Percentiles rank a stretch among this genome's conserved stretches.
phyloP scores from a whole-genome alignment of 2,329 filamentous ascomycete genomes.

The Apiospora saccharicola region DNA sequence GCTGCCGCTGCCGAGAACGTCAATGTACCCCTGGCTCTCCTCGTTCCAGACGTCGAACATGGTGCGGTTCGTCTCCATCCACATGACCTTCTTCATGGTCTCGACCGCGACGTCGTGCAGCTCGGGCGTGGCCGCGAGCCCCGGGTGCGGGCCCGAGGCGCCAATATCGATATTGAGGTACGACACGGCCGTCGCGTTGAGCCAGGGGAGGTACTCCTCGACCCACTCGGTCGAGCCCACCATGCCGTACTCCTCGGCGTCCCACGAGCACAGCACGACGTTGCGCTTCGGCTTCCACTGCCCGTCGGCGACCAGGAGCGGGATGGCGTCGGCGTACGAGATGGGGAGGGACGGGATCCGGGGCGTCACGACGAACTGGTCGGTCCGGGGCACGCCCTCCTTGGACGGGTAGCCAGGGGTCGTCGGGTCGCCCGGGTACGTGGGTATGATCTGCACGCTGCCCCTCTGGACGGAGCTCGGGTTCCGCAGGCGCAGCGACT shows the following conservation, averaged over 20 bases:
- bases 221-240: slow-evolving; percentile 88
- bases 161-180: slow-evolving; percentile 86
- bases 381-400: slow-evolving; percentile 71
- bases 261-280: slow-evolving; percentile 77
- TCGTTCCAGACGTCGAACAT: slow-evolving; percentile 52
- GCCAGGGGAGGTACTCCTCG: slow-evolving; percentile 81
- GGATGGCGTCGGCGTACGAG: slow-evolving; percentile 78
- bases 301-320: slow-evolving; percentile 70
- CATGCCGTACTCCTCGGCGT: slow-evolving; percentile 80
- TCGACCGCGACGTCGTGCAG: slow-evolving; percentile 71
- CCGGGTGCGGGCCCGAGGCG: slow-evolving; percentile 62
- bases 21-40: slow-evolving; percentile 55
- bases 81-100: slow-evolving; percentile 65
- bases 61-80: slow-evolving; percentile 56
- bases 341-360: slow-evolving; percentile 83
- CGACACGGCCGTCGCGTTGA: slow-evolving; percentile 72
- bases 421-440: slow-evolving; percentile 71
- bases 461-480: slow-evolving; percentile 82
- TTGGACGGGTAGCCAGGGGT: slow-evolving; percentile 85
- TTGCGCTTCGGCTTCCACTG: slow-evolving; percentile 82
- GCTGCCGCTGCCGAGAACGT: slow-evolving; percentile 69
- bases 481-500: slow-evolving; percentile 60
- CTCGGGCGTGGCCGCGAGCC: slow-evolving; percentile 68
- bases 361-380: slow-evolving; percentile 69
- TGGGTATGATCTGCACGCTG: slow-evolving; percentile 75